Conservation (phyloP, 345 rosid genomes). For the Aethionema arabicum region DNA sequence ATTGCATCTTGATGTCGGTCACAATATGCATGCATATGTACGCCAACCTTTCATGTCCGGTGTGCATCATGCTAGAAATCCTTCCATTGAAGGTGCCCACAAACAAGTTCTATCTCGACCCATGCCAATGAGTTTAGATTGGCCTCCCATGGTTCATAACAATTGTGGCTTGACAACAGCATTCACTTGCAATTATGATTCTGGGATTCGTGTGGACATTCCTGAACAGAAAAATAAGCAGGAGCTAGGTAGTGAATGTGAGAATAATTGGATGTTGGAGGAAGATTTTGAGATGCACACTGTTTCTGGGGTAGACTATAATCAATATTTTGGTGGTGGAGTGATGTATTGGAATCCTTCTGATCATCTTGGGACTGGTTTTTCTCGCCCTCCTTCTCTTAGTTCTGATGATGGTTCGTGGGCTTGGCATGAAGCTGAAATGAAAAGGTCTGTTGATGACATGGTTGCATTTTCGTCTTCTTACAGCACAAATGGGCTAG, state of each 20-base stretch:
- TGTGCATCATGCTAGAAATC: slow-evolving; percentile 72
- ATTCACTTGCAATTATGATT: slow-evolving; percentile 65
- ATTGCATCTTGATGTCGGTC: slow-evolving; percentile 92
- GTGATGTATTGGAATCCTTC: slow-evolving; percentile 98
- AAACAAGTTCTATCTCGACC: slow-evolving; percentile 66
- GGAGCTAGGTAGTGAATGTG: slow-evolving; percentile 67
- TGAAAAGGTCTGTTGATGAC: slow-evolving; percentile 93
- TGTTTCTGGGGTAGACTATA: slow-evolving; percentile 86
- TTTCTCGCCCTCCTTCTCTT: slow-evolving; percentile 93
- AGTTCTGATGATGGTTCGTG: slow-evolving; percentile 98
- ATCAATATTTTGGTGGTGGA: slow-evolving; percentile 94
- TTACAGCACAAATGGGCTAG: slow-evolving; percentile 84
- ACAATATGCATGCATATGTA: slow-evolving; percentile 69
- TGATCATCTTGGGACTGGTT: slow-evolving; percentile 77
- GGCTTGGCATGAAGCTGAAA: slow-evolving; percentile 98
- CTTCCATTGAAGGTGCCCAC: slow-evolving; percentile 63
- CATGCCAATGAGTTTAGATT: slow-evolving; percentile 85
- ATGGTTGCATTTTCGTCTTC: slow-evolving; percentile 97
- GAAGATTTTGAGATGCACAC: slow-evolving; percentile 87
- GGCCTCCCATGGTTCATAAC: slow-evolving; percentile 94
- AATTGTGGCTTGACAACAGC: slow-evolving; percentile 65
- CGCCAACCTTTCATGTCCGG: slow-evolving; percentile 75
- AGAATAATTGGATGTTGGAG: slow-evolving; percentile 86
- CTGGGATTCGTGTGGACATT: slow-evolving; percentile 65
- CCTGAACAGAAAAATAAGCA: slow-evolving; percentile 54